These are phyloP conservation scores for Daedalea quercina DNA, from an alignment of 768 basidiomycete genomes.

Conservation along the genomic window DNA sequence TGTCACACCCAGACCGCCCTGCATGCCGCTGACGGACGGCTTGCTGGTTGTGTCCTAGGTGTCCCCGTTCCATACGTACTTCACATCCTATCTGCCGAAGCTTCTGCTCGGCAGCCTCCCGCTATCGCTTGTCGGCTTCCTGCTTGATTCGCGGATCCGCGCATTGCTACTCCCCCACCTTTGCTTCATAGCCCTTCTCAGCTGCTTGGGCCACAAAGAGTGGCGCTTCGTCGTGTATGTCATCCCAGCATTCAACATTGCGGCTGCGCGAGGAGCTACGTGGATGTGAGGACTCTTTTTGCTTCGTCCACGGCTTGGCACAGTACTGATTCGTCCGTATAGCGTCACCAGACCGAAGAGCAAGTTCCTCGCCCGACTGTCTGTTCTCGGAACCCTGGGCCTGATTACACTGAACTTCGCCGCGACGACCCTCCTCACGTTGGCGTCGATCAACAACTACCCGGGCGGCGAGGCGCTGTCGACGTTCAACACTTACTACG, in stretches of 20 bases:
- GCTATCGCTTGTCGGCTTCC: slow-evolving; percentile 47
- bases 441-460: slow-evolving; percentile 71
- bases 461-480: slow-evolving; percentile 78
- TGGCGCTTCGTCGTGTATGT: slow-evolving; percentile 95
- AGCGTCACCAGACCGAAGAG: slow-evolving; percentile 47
- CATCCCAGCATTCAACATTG: slow-evolving; percentile 75
- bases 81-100: slow-evolving; percentile 66
- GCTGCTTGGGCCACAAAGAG: slow-evolving; percentile 86
- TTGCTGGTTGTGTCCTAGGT: slow-evolving; percentile 36
- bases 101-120: slow-evolving; percentile 63
- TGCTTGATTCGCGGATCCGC: slow-evolving; percentile 42
- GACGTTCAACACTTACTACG: slow-evolving; percentile 49
- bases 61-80: slow-evolving; percentile 65
- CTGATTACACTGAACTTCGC: slow-evolving; percentile 47
- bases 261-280: slow-evolving; percentile 59
- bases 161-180: slow-evolving; percentile 45
- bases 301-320: background rate
- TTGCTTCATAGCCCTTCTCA: slow-evolving; percentile 56
- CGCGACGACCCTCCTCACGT: slow-evolving; percentile 45
- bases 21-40: too few species aligned
- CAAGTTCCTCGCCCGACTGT: slow-evolving; percentile 36
- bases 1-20: too few species aligned
- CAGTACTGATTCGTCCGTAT: background rate
- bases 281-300: slow-evolving; percentile 49
- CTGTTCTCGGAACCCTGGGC: slow-evolving; percentile 38